Evolutionary conservation across 352 stramenopile species (phyloP), one percentile per base, ranked within the genome.

Genomic region (Pythium aristosporum): DNA sequence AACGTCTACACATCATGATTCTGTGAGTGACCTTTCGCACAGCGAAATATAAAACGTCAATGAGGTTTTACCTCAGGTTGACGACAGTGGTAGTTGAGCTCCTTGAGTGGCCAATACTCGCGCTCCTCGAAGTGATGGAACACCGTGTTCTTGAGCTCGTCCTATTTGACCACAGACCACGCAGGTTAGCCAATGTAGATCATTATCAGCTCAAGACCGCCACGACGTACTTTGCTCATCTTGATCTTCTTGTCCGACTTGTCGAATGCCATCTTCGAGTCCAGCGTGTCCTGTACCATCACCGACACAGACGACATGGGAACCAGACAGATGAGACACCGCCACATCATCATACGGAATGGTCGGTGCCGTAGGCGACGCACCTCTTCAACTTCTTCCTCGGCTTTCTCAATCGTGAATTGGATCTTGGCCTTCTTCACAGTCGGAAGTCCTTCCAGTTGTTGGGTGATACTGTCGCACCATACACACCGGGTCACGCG

Each of bases 41-140:
- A 11, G 5, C 39, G 18, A 46, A 46, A 46, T 46, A 15, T 46
- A 15, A 20, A 6, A 18, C 18, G 39, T n/a, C 46, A 12, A 52
- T n/a, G 7, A 52, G 12, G 16, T 18, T 52, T 37, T 39, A 95
- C 87, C 80, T 95, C 87, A n/a, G 87, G 85, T 47, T 95, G 87
- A 54, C 85, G 87, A 63, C 85, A 93, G 66, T 95, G 87, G 60
- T 87, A 89, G 65, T 95, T 95, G 44, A 95, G 82, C 49, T 95
- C 87, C 80, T 95, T 95, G 46, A 95, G 83, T 49, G 84, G 82
- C 87, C 87, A 95, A 64, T 72, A 95, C 28, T 95, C 87, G 71
- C 84, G 82, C 56, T 94, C 83, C 52, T 95, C 87, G 56, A 95
- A 95, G 71, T 92, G 76, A 58, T 95, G 82, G 71, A 94, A 95